Conservation (phyloP, 768 basidiomycete species). For the Auriscalpium vulgare region DNA sequence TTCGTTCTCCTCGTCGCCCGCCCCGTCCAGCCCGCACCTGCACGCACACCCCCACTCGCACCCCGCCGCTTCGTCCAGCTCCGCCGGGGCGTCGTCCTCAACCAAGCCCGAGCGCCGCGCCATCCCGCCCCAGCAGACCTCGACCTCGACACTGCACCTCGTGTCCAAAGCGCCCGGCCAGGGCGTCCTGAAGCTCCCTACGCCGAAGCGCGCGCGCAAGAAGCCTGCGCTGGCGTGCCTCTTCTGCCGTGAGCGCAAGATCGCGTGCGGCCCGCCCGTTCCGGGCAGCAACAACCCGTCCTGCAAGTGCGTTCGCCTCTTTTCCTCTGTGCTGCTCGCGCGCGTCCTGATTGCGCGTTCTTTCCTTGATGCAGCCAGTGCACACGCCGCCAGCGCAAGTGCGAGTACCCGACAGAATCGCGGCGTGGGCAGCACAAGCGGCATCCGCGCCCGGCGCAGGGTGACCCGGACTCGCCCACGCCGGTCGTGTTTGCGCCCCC, state of each 20-base stretch:
- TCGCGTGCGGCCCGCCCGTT: constrained; percentile 26
- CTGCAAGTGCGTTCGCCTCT: constrained; percentile 12
- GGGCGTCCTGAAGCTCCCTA: constrained; percentile 10
- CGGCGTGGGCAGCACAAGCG: constrained; percentile 17
- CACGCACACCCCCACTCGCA: no score
- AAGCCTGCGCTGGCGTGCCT: constrained; percentile 27
- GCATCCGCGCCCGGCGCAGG: constrained; percentile 4
- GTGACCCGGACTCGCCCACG: constrained; percentile 6
- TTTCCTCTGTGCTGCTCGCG: background rate
- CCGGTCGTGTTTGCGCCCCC: background rate
- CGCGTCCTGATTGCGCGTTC: background rate
- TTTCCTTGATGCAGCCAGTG: constrained; percentile 8
- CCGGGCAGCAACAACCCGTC: constrained; percentile 11
- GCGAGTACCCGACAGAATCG: constrained; percentile 16
- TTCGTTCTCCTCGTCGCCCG: no score
- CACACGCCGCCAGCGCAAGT: constrained; percentile 13
- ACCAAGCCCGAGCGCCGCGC: no score
- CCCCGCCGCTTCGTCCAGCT: no score
- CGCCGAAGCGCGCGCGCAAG: constrained; percentile 8
- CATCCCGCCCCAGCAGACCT: no score
- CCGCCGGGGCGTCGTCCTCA: no score
- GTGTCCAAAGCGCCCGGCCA: constrained; percentile 3
- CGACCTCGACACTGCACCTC: constrained; percentile 4
- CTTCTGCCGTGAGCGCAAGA: constrained; percentile 36
- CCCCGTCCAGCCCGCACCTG: no score